Evolutionary conservation across 768 basidiomycete genomes (phyloP).

Genomic region (Mrakia frigida): DNA sequence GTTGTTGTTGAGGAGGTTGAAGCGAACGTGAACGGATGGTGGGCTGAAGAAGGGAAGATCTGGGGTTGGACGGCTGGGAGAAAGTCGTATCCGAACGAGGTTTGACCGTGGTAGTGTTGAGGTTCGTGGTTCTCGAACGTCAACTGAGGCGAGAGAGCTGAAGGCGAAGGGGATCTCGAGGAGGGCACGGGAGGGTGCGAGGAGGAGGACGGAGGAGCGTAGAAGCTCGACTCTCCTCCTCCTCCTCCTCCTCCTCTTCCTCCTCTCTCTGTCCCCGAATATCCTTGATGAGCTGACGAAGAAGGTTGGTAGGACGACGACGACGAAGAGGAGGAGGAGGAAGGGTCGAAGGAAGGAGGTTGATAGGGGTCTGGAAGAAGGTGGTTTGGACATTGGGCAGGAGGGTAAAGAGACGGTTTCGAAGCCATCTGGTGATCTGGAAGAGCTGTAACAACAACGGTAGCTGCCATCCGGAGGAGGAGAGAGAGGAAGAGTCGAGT

Average conservation of each 20-base stretch:
- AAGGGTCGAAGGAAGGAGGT: no score
- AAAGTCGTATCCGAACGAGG: conserved; percentile 2
- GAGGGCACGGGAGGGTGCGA: not conserved
- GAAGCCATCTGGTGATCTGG: no score
- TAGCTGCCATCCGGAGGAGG: no score
- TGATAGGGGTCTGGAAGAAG: no score
- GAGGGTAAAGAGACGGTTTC: no score
- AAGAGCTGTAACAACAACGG: no score
- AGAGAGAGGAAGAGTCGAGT: no score
- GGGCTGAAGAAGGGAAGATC: not conserved
- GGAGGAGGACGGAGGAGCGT: not conserved
- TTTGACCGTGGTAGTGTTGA: not conserved
- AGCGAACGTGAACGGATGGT: not conserved
- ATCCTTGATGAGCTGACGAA: not conserved
- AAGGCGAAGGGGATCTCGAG: not conserved
- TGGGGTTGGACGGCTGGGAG: not conserved
- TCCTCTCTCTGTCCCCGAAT: not conserved
- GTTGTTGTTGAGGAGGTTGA: not conserved
- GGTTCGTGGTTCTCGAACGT: not conserved
- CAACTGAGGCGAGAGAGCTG: not conserved
- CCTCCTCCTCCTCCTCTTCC: not conserved
- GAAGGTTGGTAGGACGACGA: not conserved
- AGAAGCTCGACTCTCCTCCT: not conserved
- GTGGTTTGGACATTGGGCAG: no score
- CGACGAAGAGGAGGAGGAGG: no score